These are phyloP conservation scores for Kuraishia borneana DNA, from an alignment of 805 yeast species.

Conservation along the genomic window DNA sequence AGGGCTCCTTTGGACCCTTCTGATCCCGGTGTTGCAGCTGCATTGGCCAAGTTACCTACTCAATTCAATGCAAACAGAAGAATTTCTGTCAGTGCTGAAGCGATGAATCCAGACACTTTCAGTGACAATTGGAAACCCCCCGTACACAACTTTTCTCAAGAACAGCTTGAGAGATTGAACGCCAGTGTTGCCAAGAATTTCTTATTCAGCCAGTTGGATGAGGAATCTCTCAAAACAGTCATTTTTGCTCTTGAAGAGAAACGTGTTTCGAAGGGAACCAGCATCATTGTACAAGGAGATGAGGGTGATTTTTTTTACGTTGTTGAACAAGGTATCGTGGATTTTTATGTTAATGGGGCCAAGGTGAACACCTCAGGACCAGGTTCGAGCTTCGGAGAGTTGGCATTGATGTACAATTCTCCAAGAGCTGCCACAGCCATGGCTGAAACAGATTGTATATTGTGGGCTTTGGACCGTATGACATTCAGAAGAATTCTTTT, in stretches of 20 bases:
- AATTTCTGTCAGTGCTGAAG: constrained; percentile 85
- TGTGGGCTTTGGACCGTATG: constrained; percentile 90
- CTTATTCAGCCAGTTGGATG: constrained; percentile 74
- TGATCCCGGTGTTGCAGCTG: constrained; percentile 11
- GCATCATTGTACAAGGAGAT: constrained; percentile 82
- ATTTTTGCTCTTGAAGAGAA: constrained; percentile 78
- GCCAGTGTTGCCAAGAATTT: constrained; percentile 71
- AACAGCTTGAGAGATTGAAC: constrained; percentile 59
- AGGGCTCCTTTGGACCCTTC: constrained; percentile 9
- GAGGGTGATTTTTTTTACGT: constrained; percentile 91
- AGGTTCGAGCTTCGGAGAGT: constrained; percentile 91
- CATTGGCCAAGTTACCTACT: constrained; percentile 33
- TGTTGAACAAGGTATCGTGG: constrained; percentile 76
- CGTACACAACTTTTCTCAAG: constrained; percentile 45
- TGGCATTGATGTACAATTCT: constrained; percentile 94
- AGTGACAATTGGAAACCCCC: constrained; percentile 68
- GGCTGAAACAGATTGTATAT: constrained; percentile 57
- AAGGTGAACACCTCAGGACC: constrained; percentile 69
- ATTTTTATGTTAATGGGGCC: constrained; percentile 60
- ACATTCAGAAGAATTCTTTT: constrained; percentile 87
- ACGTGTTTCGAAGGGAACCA: constrained; percentile 41
- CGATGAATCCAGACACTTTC: constrained; percentile 64
- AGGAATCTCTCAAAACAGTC: constrained; percentile 64
- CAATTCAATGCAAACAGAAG: constrained; percentile 74
- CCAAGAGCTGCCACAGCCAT: constrained; percentile 94